Percentiles rank a stretch among this genome's conserved stretches.
These are phyloP conservation scores for Elaeis guineensis DNA, from an alignment of 176 grass and related monocot genomes.

Conservation along the genomic window DNA sequence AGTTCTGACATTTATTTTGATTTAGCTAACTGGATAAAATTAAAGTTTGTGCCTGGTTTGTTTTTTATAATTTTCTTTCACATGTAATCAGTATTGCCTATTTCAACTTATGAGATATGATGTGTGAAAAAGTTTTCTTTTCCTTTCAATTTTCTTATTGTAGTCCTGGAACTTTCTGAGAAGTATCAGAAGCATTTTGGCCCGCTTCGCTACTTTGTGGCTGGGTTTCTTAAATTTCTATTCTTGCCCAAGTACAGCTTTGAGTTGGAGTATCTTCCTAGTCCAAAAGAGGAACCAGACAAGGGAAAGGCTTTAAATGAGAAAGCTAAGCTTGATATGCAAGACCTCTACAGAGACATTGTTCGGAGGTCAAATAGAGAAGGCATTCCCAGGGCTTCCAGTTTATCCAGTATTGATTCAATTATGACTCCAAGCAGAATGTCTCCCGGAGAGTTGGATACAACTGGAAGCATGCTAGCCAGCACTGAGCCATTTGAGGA, in stretches of 20 bases:
- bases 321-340: not conserved
- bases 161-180: slow-evolving; percentile 80
- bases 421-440: too few relatives aligned
- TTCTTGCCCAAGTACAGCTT: slow-evolving; percentile 76
- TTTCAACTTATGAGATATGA: too few relatives aligned
- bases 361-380: slow-evolving; percentile 8
- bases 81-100: too few relatives aligned
- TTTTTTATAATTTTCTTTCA: too few relatives aligned
- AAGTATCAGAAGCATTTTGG: slow-evolving; percentile 69
- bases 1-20: too few relatives aligned
- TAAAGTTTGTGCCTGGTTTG: too few relatives aligned
- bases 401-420: too few relatives aligned
- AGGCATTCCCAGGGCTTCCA: not conserved
- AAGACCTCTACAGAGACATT: not conserved
- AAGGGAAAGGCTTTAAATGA: slow-evolving; percentile 14
- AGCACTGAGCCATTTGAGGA: too few relatives aligned
- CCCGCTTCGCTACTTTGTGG: slow-evolving; percentile 60
- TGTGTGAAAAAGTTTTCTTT: not conserved
- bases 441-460: too few relatives aligned
- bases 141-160: slow-evolving; percentile 9
- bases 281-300: slow-evolving; percentile 26
- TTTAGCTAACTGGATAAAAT: too few relatives aligned
- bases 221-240: slow-evolving; percentile 84
- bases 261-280: slow-evolving; percentile 77
- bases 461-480: too few relatives aligned